Base-by-base conservation (phyloP, 2,329 filamentous ascomycete species). In the Phialocephala subalpina region DNA sequence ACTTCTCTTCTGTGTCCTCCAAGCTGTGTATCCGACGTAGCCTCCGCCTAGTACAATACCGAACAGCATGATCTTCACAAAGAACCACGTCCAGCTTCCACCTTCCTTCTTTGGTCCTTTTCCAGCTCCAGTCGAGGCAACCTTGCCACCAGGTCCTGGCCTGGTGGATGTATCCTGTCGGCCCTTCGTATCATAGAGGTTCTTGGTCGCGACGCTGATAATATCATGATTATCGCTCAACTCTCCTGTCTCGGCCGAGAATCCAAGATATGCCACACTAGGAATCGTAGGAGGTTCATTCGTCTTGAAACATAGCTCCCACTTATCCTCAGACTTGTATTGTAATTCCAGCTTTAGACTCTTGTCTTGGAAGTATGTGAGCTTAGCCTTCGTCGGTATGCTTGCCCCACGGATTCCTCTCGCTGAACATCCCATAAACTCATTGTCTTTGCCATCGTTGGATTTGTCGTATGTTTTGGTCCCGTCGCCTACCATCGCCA, bases 191-290 rank as follows among this genome's bases (percentile, higher is more conserved):
- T 86, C 89, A 82, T 98, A 98, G 68, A 99, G 83, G 80, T 97
- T 99, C 83, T 91, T 92, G 64, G 95, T 90, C 70, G 89, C 84
- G 74, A 99, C 87, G 59, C 89, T 91, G 77, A 98, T 89, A 79
- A 99, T 97, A 81, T 99, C 96, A 84, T 97, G 95, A 84, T 97
- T 97, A 82, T 99, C 96, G 80, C 90, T 93, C 71, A 99, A 87
- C 83, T 99, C 95, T 76, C 96, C 96, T 18, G 96, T 98, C 83
- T 98, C 95, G 64, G 93, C 91, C 73, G 87, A 91, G 81, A 93
- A 93, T 65, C 90, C 91, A 29, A 93, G 87, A 78, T 93, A 93
- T 40, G 88, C 85, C 58, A 92, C 89, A 65, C 88, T 84, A 62
- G 96, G 96, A 71, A 99, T 91, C 74, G 92, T 90, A 36, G 92